Evolutionary conservation across 1,284 basidiomycete genomes (phyloP).

Genomic region (Megacollybia platyphylla): DNA sequence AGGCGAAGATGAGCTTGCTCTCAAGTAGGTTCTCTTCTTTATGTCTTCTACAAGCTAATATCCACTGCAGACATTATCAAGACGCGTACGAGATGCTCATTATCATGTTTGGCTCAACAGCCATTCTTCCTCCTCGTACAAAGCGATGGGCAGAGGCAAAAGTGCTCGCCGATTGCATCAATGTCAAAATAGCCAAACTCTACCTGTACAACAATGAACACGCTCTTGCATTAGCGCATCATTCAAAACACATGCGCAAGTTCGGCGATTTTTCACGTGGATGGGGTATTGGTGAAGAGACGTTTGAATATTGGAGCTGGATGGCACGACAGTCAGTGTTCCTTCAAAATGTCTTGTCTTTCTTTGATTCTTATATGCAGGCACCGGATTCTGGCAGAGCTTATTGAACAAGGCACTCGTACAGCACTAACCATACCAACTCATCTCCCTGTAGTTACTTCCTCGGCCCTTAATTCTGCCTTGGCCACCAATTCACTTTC

Average conservation of each 20-base stretch:
- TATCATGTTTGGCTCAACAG: slow-evolving; percentile 80
- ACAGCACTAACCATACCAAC: slow-evolving; percentile 56
- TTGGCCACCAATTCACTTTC: slow-evolving; percentile 8
- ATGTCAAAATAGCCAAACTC: slow-evolving; percentile 78
- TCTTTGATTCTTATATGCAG: slow-evolving; percentile 22
- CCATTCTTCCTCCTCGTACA: slow-evolving; percentile 79
- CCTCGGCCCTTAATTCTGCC: slow-evolving; percentile 10
- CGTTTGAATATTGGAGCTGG: slow-evolving; percentile 97
- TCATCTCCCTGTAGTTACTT: slow-evolving; percentile 25
- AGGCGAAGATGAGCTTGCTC: slow-evolving; percentile 79
- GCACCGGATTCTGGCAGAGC: slow-evolving; percentile 78
- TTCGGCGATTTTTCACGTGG: slow-evolving; percentile 83
- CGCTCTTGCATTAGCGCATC: slow-evolving; percentile 64
- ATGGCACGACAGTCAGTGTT: slow-evolving; percentile 75
- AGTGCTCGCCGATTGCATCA: slow-evolving; percentile 87
- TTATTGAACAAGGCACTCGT: slow-evolving; percentile 71
- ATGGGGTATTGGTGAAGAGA: slow-evolving; percentile 97
- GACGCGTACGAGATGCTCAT: slow-evolving; percentile 76
- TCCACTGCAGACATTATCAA: slow-evolving; percentile 65
- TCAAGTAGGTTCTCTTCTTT: slow-evolving; percentile 44
- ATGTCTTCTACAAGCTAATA: slow-evolving; percentile 7
- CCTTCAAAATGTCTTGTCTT: background rate
- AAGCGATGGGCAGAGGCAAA: slow-evolving; percentile 99
- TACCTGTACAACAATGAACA: slow-evolving; percentile 84
- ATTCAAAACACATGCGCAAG: slow-evolving; percentile 72